Evolutionary conservation across 2,329 filamentous ascomycete genomes (phyloP).

Genomic region (Beauveria caledonica): DNA sequence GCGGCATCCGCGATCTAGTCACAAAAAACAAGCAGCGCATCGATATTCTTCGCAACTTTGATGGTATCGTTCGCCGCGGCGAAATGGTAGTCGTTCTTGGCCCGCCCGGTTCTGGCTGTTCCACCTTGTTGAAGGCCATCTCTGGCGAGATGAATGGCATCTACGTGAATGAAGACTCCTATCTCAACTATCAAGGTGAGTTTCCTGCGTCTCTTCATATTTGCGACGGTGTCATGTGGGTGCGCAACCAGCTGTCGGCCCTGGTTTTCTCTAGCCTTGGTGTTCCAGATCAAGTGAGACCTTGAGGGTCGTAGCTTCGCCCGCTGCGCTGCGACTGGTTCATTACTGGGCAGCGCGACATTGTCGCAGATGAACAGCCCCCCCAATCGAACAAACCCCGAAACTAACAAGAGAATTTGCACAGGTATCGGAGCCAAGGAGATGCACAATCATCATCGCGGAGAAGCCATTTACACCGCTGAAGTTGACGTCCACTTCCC

Average conservation of each 20-base stretch:
- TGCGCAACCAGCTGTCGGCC: not conserved
- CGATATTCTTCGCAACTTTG: conserved; percentile 57
- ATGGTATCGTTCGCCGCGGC: conserved; percentile 56
- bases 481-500: conserved; percentile 76
- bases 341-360: not conserved
- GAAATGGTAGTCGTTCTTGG: conserved; percentile 68
- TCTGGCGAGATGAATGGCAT: conserved; percentile 74
- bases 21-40: conserved; percentile 47
- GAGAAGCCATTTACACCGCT: conserved; percentile 76
- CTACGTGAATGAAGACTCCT: conserved; percentile 55
- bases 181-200: conserved; percentile 69
- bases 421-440: conserved; percentile 53
- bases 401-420: conserved; percentile 2
- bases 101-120: conserved; percentile 62
- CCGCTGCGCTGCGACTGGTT: not conserved
- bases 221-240: not conserved
- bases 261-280: not conserved
- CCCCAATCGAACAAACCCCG: not conserved
- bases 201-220: not conserved
- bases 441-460: conserved; percentile 67
- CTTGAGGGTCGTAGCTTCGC: not conserved
- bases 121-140: conserved; percentile 73
- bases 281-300: conserved; percentile 5
- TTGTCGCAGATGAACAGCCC: conserved; percentile 1
- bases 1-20: conserved; percentile 37